Base-by-base conservation (phyloP, 2,329 filamentous ascomycete genomes). In the Beauveria caledonica region DNA sequence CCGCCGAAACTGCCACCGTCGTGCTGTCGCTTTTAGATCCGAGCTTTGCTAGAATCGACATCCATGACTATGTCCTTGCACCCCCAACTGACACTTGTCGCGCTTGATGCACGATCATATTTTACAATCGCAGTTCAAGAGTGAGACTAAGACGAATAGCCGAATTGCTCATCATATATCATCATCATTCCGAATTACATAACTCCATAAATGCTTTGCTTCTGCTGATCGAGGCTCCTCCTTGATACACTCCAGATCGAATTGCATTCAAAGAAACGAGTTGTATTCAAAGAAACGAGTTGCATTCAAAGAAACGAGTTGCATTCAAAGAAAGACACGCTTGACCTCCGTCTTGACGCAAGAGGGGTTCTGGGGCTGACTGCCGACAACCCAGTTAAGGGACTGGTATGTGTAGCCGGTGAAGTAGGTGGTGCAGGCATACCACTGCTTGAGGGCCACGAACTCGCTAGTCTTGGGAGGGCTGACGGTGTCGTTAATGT, bases 291-390 rank as follows among this genome's bases (percentile, higher is more conserved):
- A n/a, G n/a, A n/a, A n/a, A n/a, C n/a, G n/a, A n/a, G n/a, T n/a
- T n/a, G n/a, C n/a, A n/a, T n/a, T n/a, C n/a, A n/a, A n/a, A n/a
- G n/a, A n/a, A n/a, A n/a, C n/a, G n/a, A n/a, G n/a, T n/a, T n/a
- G n/a, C n/a, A n/a, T n/a, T 52, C 46, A 61, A 2, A 51, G 4
- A 25, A 46, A 61, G 19, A 51, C 52, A 19, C 59, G 59, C 59
- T 57, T 61, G 39, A 61, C 59, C 46, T 61, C 53, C 3, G 53
- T 56, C 59, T 61, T 61, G 53, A 61, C 29, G 39, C 59, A 61
- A 15, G 6, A 21, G 8, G 59, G 59, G 53, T 61, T 61, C 59
- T 61, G 59, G 15, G 59, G 59, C 59, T 61, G 19, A 46, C 36
- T 57, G 46, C 59, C 59, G 27, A 57, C 36, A 39, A 46, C 59